Conservation (phyloP, 2,329 filamentous ascomycete genomes). For the Mycocentrospora acerina region DNA sequence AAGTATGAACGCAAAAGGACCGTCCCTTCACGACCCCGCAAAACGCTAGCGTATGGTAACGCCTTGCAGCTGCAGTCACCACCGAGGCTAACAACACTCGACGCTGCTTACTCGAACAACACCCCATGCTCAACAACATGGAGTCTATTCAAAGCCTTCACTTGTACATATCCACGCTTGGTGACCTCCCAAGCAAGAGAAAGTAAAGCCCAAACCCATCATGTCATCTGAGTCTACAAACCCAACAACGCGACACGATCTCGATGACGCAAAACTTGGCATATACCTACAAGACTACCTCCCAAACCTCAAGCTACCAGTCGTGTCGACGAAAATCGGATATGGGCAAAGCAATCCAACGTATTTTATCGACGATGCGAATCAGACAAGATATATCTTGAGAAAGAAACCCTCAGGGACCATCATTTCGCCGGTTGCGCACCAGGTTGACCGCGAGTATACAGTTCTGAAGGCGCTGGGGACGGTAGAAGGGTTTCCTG, state of each 20-base stretch:
- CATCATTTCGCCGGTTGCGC: conserved; percentile 88
- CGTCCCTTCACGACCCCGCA: background rate
- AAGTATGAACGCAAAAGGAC: background rate
- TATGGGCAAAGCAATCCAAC: conserved; percentile 97
- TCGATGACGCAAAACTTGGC: conserved; percentile 33
- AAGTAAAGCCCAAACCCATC: background rate
- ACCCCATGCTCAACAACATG: background rate
- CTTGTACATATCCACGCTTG: background rate
- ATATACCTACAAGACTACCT: conserved; percentile 31
- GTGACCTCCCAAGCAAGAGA: background rate
- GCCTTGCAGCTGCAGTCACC: background rate
- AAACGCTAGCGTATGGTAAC: background rate
- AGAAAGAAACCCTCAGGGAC: conserved; percentile 94
- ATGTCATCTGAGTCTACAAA: conserved; percentile 6
- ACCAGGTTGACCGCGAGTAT: conserved; percentile 94
- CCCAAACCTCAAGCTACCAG: conserved; percentile 23
- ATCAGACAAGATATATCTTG: conserved; percentile 74
- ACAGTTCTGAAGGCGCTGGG: conserved; percentile 78
- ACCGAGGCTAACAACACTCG: conserved; percentile 13
- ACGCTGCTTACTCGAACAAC: conserved; percentile 10
- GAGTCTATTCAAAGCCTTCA: background rate
- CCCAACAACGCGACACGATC: background rate
- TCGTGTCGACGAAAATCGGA: conserved; percentile 67
- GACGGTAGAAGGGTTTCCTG: conserved; percentile 75
- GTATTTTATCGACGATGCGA: conserved; percentile 74